phyloP scores from a whole-genome alignment of 1,284 basidiomycete species.

The Cystobasidiaceae sp. region DNA sequence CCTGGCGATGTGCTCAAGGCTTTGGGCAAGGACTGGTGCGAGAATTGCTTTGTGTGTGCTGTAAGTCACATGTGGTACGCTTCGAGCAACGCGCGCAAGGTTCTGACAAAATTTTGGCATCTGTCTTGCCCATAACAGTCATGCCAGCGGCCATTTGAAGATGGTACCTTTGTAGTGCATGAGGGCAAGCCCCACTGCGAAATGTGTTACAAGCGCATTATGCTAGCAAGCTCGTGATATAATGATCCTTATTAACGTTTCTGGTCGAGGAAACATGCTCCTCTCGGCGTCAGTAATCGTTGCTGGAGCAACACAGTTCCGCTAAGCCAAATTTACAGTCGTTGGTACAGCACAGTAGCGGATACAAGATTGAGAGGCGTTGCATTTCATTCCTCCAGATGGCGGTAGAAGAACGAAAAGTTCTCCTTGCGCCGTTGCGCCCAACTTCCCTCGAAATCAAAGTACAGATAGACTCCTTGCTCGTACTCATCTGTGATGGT shows the following conservation, averaged over 20 bases:
- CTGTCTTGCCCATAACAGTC: constrained; percentile 52
- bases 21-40: constrained; percentile 85
- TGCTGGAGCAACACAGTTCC: too few relatives aligned
- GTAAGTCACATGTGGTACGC: constrained; percentile 53
- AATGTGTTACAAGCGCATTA: constrained; percentile 61
- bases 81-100: constrained; percentile 7
- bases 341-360: background rate
- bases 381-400: constrained; percentile 24
- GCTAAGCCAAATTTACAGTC: too few relatives aligned
- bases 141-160: constrained; percentile 72
- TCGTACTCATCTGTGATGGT: constrained; percentile 99
- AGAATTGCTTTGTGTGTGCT: constrained; percentile 84
- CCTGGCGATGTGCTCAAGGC: constrained; percentile 75
- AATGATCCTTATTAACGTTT: too few relatives aligned
- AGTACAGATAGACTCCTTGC: constrained; percentile 66
- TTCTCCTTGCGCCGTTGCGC: constrained; percentile 97
- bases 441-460: constrained; percentile 54
- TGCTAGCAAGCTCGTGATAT: background rate
- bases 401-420: constrained; percentile 69
- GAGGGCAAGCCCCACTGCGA: constrained; percentile 66
- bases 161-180: constrained; percentile 60
- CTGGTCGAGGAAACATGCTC: too few relatives aligned
- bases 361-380: background rate
- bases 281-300: too few relatives aligned
- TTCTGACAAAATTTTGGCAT: background rate